Conservation (phyloP, 2,329 filamentous ascomycete species). For the Apiospora rasikravindrae region DNA sequence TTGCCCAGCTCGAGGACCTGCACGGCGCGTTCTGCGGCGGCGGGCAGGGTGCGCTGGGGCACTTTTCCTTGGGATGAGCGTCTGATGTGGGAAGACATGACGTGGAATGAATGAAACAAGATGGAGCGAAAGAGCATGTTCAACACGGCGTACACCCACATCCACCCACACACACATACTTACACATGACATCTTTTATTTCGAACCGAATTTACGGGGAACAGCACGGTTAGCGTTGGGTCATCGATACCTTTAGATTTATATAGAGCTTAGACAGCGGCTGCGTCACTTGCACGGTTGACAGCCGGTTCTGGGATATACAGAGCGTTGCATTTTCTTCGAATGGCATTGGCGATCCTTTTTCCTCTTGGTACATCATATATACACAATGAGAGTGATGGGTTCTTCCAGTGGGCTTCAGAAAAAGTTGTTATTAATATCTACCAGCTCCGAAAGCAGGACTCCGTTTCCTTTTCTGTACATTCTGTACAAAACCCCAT, state of each 20-base stretch:
- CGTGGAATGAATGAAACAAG: neutral
- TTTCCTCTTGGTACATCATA: no score
- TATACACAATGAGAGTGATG: neutral
- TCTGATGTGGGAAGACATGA: no score
- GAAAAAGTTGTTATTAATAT: neutral
- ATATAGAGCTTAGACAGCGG: neutral
- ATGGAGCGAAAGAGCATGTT: neutral
- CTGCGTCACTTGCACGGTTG: neutral
- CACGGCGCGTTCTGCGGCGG: constrained; percentile 60
- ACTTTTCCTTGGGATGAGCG: constrained; percentile 49
- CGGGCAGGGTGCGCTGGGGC: constrained; percentile 55
- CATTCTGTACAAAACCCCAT: neutral
- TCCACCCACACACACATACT: neutral
- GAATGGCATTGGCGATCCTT: neutral
- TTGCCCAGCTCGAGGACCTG: constrained; percentile 61
- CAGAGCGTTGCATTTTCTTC: neutral
- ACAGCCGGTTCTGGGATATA: neutral
- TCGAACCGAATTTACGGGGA: neutral
- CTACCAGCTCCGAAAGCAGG: neutral
- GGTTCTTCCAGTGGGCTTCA: neutral
- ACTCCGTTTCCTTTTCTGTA: neutral
- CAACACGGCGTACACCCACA: neutral
- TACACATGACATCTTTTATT: neutral
- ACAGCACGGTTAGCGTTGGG: neutral
- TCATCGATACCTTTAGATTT: neutral